Conservation (phyloP, 495 filamentous ascomycete genomes). For the Lophium mytilinum region DNA sequence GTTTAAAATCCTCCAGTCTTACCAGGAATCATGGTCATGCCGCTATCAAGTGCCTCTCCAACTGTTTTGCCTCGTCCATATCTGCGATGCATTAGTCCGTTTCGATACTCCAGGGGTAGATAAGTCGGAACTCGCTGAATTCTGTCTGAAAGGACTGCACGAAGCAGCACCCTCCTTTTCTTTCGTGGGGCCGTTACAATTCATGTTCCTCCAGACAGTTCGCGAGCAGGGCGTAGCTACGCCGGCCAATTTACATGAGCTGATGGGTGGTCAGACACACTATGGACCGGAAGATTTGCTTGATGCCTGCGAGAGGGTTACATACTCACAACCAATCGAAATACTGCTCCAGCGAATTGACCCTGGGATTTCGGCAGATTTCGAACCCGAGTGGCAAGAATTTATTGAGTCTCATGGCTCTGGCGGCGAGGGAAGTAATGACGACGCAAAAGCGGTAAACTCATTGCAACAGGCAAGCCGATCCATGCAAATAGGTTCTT, state of each 20-base stretch:
- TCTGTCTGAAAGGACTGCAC: constrained; percentile 28
- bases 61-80: constrained; percentile 31
- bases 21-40: constrained; percentile 24
- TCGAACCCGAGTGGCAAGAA: constrained; percentile 3
- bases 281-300: constrained; percentile 10
- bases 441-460: neutral
- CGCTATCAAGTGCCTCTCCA: constrained; percentile 33
- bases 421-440: neutral
- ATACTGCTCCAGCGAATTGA: constrained; percentile 5
- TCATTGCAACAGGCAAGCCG: neutral
- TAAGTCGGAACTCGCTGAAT: constrained; percentile 20
- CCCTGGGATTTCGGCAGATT: neutral
- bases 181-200: constrained; percentile 31
- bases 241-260: constrained; percentile 2
- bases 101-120: constrained; percentile 14
- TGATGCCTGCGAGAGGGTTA: constrained; percentile 8
- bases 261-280: constrained; percentile 1
- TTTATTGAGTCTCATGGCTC: constrained; percentile 8
- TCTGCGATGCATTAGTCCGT: constrained; percentile 29
- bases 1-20: constrained; percentile 3
- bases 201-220: constrained; percentile 28
- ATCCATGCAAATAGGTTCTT: neutral
- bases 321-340: constrained; percentile 8
- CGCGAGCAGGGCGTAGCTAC: neutral
- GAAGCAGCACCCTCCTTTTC: constrained; percentile 23